Conservation (phyloP, 2,329 filamentous ascomycete species). For the Alternaria metachromatica region DNA sequence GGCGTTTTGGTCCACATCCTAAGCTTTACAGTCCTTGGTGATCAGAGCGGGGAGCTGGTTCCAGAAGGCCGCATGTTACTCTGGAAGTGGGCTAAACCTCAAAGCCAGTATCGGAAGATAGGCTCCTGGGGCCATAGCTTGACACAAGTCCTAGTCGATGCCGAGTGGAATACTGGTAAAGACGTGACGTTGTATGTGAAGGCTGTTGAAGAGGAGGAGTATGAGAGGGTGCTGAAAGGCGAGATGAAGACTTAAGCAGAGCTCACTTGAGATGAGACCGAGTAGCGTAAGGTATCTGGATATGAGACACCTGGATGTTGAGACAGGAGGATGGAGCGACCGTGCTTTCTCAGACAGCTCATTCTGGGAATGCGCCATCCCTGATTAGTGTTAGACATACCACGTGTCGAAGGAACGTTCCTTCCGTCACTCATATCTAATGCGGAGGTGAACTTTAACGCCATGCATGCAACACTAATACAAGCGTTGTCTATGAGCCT, state of each 20-base stretch:
- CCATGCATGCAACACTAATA: not conserved
- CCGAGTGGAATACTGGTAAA: not conserved
- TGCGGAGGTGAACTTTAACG: not conserved
- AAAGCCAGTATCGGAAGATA: not conserved
- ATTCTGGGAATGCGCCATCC: not conserved
- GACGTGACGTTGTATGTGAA: not conserved
- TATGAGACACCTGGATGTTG: not conserved
- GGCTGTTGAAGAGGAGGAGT: not conserved
- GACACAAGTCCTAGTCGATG: not conserved
- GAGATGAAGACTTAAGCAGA: not conserved
- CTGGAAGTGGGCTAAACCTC: not conserved
- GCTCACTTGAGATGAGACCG: not conserved
- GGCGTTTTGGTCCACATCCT: not conserved
- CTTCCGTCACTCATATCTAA: not conserved
- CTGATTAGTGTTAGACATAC: not conserved
- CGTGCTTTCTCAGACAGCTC: not conserved
- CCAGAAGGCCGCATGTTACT: not conserved
- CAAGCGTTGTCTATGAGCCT: not conserved
- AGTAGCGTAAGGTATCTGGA: not conserved
- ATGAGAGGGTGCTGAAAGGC: not conserved
- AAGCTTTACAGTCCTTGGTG: not conserved
- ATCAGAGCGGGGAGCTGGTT: not conserved
- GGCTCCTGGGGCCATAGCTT: not conserved
- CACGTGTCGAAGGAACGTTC: not conserved
- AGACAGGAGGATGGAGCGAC: not conserved